These are phyloP conservation scores for Euphorbia peplus DNA, from an alignment of 345 rosid genomes.

Conservation along the genomic window DNA sequence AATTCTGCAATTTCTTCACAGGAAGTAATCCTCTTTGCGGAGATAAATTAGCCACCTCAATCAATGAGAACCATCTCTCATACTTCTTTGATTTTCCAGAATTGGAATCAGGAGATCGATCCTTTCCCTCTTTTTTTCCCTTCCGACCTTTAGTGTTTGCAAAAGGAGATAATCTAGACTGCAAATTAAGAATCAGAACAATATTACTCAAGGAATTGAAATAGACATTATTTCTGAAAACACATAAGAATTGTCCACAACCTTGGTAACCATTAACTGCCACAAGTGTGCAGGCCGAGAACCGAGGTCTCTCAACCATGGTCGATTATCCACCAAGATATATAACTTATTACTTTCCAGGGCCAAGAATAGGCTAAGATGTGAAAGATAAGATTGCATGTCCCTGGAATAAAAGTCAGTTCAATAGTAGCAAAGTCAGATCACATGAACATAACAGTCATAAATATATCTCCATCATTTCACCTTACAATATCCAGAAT, in stretches of 20 bases:
- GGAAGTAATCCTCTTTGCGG: constrained; percentile 54
- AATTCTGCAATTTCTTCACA: constrained; percentile 61
- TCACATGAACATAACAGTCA: not conserved
- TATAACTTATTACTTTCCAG: constrained; percentile 72
- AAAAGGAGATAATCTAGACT: constrained; percentile 98
- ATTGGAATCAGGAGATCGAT: constrained; percentile 31
- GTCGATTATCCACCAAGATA: constrained; percentile 87
- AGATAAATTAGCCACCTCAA: constrained; percentile 57
- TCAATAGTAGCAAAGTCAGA: constrained; percentile 7
- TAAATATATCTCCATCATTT: not conserved
- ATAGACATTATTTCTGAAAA: not conserved
- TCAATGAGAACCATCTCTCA: constrained; percentile 65
- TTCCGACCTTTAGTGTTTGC: constrained; percentile 71
- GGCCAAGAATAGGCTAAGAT: constrained; percentile 75
- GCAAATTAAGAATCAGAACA: constrained; percentile 29
- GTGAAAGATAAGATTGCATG: constrained; percentile 94
- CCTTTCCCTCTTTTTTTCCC: constrained; percentile 42
- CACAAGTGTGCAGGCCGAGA: constrained; percentile 73
- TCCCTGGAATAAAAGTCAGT: constrained; percentile 57
- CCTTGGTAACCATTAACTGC: constrained; percentile 99
- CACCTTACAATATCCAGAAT: not conserved
- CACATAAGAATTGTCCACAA: constrained; percentile 23
- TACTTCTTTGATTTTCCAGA: constrained; percentile 34
- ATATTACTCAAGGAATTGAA: constrained; percentile 14
- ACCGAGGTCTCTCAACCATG: constrained; percentile 69